Conservation (phyloP, 2,329 filamentous ascomycete species). For the Aspergillus viridinutans region DNA sequence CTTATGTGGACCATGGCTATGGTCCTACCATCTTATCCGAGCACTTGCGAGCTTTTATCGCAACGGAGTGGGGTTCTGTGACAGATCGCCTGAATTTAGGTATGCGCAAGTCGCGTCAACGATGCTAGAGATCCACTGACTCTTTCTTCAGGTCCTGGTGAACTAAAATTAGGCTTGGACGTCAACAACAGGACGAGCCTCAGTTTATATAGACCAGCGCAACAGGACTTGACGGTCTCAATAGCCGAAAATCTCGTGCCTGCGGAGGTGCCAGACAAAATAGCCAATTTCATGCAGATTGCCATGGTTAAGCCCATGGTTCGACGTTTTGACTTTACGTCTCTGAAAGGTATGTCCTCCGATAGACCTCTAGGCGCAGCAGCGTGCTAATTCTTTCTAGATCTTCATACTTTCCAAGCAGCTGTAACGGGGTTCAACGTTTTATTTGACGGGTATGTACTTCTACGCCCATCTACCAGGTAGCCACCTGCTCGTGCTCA, state of each 20-base stretch:
- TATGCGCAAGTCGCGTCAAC: slow-evolving; percentile 24
- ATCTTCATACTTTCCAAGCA: slow-evolving; percentile 73
- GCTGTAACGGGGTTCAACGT: slow-evolving; percentile 78
- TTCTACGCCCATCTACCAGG: background rate
- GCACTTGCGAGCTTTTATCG: slow-evolving; percentile 67
- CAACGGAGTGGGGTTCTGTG: slow-evolving; percentile 71
- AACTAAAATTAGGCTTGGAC: slow-evolving; percentile 63
- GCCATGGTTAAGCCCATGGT: slow-evolving; percentile 60
- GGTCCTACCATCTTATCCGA: slow-evolving; percentile 71
- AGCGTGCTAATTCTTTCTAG: slow-evolving; percentile 31
- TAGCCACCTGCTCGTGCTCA: slow-evolving; percentile 1
- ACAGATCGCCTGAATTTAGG: slow-evolving; percentile 79
- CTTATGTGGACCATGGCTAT: slow-evolving; percentile 51
- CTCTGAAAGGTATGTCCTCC: slow-evolving; percentile 39
- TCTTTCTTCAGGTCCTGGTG: slow-evolving; percentile 54
- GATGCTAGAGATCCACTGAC: slow-evolving; percentile 10
- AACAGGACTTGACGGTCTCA: slow-evolving; percentile 72
- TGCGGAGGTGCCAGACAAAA: slow-evolving; percentile 58
- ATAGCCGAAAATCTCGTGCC: slow-evolving; percentile 64
- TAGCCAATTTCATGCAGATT: slow-evolving; percentile 60
- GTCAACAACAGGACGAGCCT: slow-evolving; percentile 59
- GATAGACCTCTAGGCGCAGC: background rate
- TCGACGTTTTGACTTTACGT: slow-evolving; percentile 67
- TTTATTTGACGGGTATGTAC: slow-evolving; percentile 58
- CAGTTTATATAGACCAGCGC: slow-evolving; percentile 65